phyloP scores from a whole-genome alignment of 1,139 yeast genomes.

The Debaryomycetaceae sp. region DNA sequence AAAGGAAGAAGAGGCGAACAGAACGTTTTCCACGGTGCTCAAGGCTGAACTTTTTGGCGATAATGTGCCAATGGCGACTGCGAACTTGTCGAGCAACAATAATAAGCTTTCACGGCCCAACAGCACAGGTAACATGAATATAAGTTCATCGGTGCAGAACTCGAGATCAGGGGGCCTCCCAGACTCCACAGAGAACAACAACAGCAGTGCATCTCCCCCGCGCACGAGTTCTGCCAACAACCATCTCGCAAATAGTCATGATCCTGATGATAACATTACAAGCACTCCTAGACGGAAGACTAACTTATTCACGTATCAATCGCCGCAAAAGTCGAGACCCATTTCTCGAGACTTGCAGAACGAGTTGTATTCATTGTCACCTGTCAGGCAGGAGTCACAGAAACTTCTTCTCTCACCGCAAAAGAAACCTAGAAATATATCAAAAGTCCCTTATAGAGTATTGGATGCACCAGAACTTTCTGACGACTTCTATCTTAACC shows the following conservation, averaged over 20 bases:
- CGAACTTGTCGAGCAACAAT: constrained; percentile 20
- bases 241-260: constrained; percentile 8
- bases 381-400: constrained; percentile 88
- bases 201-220: constrained; percentile 15
- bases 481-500: constrained; percentile 88
- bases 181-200: constrained; percentile 3
- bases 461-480: constrained; percentile 95
- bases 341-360: constrained; percentile 60
- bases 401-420: constrained; percentile 75
- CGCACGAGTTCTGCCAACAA: constrained; percentile 12
- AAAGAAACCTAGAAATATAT: constrained; percentile 70
- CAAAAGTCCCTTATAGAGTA: constrained; percentile 88
- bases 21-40: constrained; percentile 80
- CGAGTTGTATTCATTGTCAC: constrained; percentile 77
- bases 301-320: constrained; percentile 67
- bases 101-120: constrained; percentile 15
- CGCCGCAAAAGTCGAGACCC: constrained; percentile 62
- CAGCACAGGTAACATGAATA: constrained; percentile 19
- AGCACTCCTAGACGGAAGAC: constrained; percentile 55
- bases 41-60: constrained; percentile 93
- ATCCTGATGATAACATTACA: constrained; percentile 24
- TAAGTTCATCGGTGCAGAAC: constrained; percentile 7
- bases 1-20: constrained; percentile 77
- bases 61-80: constrained; percentile 60
- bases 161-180: constrained; percentile 5